Evolutionary conservation across 306 rosid species (phyloP).

Genomic region (Vigna nakashimae): DNA sequence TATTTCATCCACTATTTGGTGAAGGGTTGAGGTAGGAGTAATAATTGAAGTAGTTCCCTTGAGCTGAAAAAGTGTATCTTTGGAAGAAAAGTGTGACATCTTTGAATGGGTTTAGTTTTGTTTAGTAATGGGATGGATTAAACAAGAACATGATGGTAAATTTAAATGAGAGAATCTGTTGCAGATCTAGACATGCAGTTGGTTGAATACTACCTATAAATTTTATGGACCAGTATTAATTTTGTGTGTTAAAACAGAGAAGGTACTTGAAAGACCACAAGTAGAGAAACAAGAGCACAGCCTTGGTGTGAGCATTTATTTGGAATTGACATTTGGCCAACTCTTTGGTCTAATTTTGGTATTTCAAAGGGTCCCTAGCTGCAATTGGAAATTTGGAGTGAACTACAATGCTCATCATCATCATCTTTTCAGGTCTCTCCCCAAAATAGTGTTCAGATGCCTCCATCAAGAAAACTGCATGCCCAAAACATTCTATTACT

Average conservation of each 20-base stretch:
- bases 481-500: no score
- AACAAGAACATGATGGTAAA: no score
- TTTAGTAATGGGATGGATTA: no score
- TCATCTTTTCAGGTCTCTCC: conserved; percentile 5
- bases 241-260: conserved; percentile 4
- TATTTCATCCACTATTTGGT: neutral
- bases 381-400: conserved; percentile 6
- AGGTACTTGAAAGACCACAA: conserved; percentile 9
- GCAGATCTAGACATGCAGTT: neutral
- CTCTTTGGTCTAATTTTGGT: conserved; percentile 26
- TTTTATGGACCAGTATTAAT: conserved; percentile 21
- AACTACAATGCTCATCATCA: neutral
- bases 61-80: no score
- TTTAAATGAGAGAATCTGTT: no score
- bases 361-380: neutral
- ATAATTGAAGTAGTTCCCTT: no score
- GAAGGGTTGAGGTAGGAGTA: no score
- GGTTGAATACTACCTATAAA: neutral
- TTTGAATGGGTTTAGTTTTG: no score
- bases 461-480: neutral
- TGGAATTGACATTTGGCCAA: conserved; percentile 42
- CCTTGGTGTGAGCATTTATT: conserved; percentile 27
- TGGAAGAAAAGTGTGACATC: no score
- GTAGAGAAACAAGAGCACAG: neutral
- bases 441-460: conserved; percentile 3